Evolutionary conservation across 2,329 filamentous ascomycete species (phyloP).

Genomic region (Cercospora sojina): DNA sequence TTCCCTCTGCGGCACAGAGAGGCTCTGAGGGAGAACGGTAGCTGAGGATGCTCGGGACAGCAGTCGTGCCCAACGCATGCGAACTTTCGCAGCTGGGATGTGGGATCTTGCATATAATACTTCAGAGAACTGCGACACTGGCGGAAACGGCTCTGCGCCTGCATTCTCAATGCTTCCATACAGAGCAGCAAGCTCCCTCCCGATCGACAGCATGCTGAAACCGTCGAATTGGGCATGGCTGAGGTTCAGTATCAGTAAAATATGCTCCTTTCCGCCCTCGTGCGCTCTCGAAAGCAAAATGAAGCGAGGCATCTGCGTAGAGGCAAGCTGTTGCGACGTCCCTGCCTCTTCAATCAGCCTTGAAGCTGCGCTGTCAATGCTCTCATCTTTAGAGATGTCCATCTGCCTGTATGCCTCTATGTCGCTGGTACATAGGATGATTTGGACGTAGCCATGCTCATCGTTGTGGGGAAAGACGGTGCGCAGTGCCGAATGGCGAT

Average conservation of each 20-base stretch:
- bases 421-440: background rate
- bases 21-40: background rate
- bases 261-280: background rate
- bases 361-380: background rate
- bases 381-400: background rate
- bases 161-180: background rate
- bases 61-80: background rate
- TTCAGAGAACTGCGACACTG: background rate
- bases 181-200: background rate
- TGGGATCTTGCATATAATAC: background rate
- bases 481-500: background rate
- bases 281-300: background rate
- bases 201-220: background rate
- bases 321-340: background rate
- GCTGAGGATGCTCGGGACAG: background rate
- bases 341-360: background rate
- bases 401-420: background rate
- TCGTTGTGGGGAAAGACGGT: background rate
- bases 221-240: background rate
- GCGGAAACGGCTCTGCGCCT: background rate
- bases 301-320: background rate
- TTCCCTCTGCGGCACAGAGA: background rate
- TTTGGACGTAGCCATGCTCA: background rate
- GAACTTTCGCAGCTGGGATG: background rate
- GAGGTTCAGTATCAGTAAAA: background rate